A percentile compares a stretch with the other conserved stretches of the same genome.
phyloP scores from a whole-genome alignment of 2,329 filamentous ascomycete species.

The Zymoseptoria pseudotritici region DNA sequence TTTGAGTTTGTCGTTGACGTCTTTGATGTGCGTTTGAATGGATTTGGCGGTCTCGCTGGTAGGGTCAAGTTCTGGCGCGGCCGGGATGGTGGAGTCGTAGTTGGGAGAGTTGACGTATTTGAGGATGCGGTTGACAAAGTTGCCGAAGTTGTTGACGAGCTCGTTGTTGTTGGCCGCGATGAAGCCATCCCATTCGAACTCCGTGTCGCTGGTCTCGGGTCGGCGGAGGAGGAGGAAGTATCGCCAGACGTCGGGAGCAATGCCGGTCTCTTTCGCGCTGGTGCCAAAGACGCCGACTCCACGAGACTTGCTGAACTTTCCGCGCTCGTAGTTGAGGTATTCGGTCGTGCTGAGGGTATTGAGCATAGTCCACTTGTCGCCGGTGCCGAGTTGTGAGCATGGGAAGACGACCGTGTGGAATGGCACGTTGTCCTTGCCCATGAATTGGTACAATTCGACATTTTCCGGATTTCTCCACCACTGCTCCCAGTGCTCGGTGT shows the following conservation, averaged over 20 bases:
- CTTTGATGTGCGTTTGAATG: conserved; percentile 42
- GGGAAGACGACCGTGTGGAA: conserved; percentile 93
- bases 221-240: conserved; percentile 83
- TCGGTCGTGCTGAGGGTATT: conserved; percentile 85
- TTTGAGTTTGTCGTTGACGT: conserved; percentile 58
- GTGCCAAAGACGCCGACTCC: conserved; percentile 88
- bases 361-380: conserved; percentile 81
- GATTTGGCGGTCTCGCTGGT: conserved; percentile 24
- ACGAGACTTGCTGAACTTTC: conserved; percentile 89
- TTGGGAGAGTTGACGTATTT: conserved; percentile 65
- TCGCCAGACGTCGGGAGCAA: conserved; percentile 82
- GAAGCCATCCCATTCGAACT: conserved; percentile 85
- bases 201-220: conserved; percentile 77
- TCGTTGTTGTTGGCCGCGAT: conserved; percentile 82
- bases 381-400: conserved; percentile 73
- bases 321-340: conserved; percentile 79
- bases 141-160: conserved; percentile 66
- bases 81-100: conserved; percentile 60
- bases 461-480: conserved; percentile 92
- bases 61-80: conserved; percentile 40
- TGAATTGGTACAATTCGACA: conserved; percentile 86
- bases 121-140: conserved; percentile 51
- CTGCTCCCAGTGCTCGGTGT: conserved; percentile 81
- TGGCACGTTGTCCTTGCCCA: conserved; percentile 84
- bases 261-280: conserved; percentile 77